These are phyloP conservation scores for Colletotrichum sublineola DNA, from an alignment of 2,329 filamentous ascomycete genomes.

Conservation along the genomic window DNA sequence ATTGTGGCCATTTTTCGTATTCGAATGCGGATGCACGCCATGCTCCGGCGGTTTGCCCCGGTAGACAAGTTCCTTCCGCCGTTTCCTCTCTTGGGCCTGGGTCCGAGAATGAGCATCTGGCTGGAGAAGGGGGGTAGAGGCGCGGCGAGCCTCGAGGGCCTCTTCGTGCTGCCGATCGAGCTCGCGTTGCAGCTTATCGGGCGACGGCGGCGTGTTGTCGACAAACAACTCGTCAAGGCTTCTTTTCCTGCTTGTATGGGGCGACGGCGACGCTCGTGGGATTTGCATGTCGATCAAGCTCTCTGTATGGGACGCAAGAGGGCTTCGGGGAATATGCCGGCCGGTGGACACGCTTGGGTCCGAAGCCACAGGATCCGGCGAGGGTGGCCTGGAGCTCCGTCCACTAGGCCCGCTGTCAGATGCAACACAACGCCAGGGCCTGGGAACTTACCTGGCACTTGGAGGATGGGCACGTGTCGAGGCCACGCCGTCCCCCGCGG, in stretches of 20 bases:
- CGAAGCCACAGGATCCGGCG: slow-evolving; percentile 22
- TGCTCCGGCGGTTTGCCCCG: slow-evolving; percentile 15
- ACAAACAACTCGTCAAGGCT: slow-evolving; percentile 28
- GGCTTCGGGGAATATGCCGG: slow-evolving; percentile 26
- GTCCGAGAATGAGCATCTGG: neutral
- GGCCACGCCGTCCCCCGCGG: slow-evolving; percentile 19
- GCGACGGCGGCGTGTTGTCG: slow-evolving; percentile 30
- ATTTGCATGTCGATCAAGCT: slow-evolving; percentile 37
- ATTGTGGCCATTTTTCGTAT: neutral
- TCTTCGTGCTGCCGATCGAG: slow-evolving; percentile 37
- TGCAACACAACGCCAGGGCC: slow-evolving; percentile 9
- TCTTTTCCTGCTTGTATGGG: slow-evolving; percentile 21
- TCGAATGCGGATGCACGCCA: neutral
- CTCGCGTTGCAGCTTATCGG: slow-evolving; percentile 35
- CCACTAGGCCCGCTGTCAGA: slow-evolving; percentile 33
- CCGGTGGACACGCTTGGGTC: slow-evolving; percentile 12
- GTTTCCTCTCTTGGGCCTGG: slow-evolving; percentile 17
- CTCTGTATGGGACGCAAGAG: slow-evolving; percentile 23
- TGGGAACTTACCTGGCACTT: slow-evolving; percentile 29
- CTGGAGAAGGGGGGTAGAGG: neutral
- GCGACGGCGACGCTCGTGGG: slow-evolving; percentile 12
- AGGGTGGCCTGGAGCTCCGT: slow-evolving; percentile 32
- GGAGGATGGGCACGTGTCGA: slow-evolving; percentile 37
- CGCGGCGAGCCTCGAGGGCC: slow-evolving; percentile 6
- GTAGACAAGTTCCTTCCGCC: slow-evolving; percentile 21